Evolutionary conservation across 192 early-diverging fungal genomes (phyloP), one percentile per base, ranked within the genome.

Genomic region (Obelidium mucronatum): DNA sequence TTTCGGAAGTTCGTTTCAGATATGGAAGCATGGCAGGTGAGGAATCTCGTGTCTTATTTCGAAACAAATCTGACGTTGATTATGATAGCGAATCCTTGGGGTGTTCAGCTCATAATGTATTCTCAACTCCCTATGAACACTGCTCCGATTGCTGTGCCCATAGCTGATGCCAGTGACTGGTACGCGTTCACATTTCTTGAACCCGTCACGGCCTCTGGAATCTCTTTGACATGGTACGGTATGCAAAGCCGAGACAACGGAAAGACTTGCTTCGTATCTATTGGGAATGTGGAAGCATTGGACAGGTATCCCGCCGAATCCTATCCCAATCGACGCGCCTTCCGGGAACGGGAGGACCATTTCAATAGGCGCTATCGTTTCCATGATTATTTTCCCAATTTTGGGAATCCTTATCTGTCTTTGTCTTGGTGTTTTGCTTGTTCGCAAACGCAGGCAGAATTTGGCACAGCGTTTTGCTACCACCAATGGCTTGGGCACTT

Each of bases 211-310:
- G 60, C 60, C 28, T 63, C 59, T 26, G 73, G 73, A 28, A 44
- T 74, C 2, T 15, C 42, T 19, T 17, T 67, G 15, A 64, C 39
- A 1, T 74, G 65, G 19, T 62, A 39, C 28, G 73, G 60, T 13
- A 36, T 74, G 1, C 42, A 63, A 39, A 63, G 59, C 48, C 22
- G 44, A 2, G 60, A 60, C 26, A 60, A 26, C 4, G 73, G 73
- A 4, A 19, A 62, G 39, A 63, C 54, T 13, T 74, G 73, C 30
- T 60, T 63, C 40, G 59, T 63, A 6, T 24, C 73, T 0, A 56
- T 74, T 30, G 17, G 8, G 22, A 42, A 74, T 11, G 73, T 74
- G 2, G 35, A 74, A 39, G 73, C 73, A n/a, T 60, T 74, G 73
- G 73, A 74, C 26, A 42, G 73, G 73, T 74, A 13, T 31, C 3